Evolutionary conservation across 164 flowering plant genomes (phyloP), one percentile per base, ranked within the genome.

Genomic region (Cinnamomum chago): DNA sequence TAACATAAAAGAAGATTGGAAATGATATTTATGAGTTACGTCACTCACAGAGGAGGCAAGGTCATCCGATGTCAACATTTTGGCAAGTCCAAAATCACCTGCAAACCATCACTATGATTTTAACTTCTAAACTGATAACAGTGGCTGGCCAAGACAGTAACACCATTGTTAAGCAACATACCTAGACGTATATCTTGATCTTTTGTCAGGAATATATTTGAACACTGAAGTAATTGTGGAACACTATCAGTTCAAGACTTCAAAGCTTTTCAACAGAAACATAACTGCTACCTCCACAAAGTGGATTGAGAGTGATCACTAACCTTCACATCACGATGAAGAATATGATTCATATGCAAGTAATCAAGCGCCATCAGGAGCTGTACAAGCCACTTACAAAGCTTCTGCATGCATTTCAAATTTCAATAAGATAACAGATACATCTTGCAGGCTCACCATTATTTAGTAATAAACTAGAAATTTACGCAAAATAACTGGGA

Each of bases 81-180:
- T 96, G 66, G 99, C 99, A 70, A 96, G 96, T 71, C 99, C 99
- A 86, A 96, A 96, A 79, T 96, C 99, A 80, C 99, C 99, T 96
- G 93, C 77, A 80, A 47, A 11, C n/a, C 72, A 68, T 30, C 23
- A 28, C 30, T 33, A 14, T 5, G 28, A 30, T 17, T 67, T 67
- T 25, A 67, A 30, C 22, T 3, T 20, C 47, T 30, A 28, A 67
- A 67, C 17, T 28, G 40, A 28, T 15, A 30, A 33, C 60, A 55
- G n/a, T 18, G 60, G 3, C 60, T 55, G 2, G 60, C 60, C n/a
- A 55, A 55, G 60, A 15, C 60, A 2, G 60, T 55, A 17, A 15
- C n/a, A 55, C 20, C n/a, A 15, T 13, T 14, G 20, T 20, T 55
- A 15, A 55, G 60, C 17, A 28, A 67, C n/a, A 84, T 86, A 91